Evolutionary conservation across 2,329 filamentous ascomycete species (phyloP).

Genomic region (Ophiostoma fasciatum): DNA sequence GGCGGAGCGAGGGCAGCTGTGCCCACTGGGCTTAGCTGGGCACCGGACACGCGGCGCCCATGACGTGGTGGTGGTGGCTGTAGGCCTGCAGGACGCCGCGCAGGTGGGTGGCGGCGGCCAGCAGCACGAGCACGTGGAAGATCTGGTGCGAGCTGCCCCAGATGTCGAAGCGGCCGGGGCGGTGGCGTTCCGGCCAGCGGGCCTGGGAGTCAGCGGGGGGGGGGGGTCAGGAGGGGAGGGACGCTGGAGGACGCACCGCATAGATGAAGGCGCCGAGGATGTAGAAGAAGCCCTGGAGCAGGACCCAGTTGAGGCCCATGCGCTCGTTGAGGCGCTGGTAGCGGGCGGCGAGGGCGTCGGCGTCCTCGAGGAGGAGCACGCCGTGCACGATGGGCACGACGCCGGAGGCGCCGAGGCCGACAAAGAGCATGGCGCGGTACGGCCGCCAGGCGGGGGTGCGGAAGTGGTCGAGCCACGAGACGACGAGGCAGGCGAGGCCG

Average conservation of each 20-base stretch:
- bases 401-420: constrained; percentile 71
- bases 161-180: constrained; percentile 72
- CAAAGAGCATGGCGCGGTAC: constrained; percentile 79
- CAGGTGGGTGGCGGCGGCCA: constrained; percentile 70
- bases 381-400: constrained; percentile 74
- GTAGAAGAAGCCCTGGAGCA: constrained; percentile 70
- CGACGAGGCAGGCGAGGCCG: constrained; percentile 58
- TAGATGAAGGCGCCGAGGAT: constrained; percentile 77
- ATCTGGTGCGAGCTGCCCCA: constrained; percentile 92
- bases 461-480: constrained; percentile 71
- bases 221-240: background rate
- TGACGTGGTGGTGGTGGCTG: constrained; percentile 60
- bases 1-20: too few relatives aligned
- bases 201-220: constrained; percentile 26
- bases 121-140: constrained; percentile 78
- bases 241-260: constrained; percentile 47
- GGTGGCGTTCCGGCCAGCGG: constrained; percentile 68
- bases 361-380: constrained; percentile 20
- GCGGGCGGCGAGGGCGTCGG: constrained; percentile 35
- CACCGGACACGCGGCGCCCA: constrained; percentile 34
- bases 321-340: constrained; percentile 48
- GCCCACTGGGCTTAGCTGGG: too few relatives aligned
- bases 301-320: constrained; percentile 69
- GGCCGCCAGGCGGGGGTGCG: constrained; percentile 71
- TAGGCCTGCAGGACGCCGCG: constrained; percentile 72